These are phyloP conservation scores for Phytophthora citrophthora DNA, from an alignment of 352 stramenopile species.

Conservation along the genomic window DNA sequence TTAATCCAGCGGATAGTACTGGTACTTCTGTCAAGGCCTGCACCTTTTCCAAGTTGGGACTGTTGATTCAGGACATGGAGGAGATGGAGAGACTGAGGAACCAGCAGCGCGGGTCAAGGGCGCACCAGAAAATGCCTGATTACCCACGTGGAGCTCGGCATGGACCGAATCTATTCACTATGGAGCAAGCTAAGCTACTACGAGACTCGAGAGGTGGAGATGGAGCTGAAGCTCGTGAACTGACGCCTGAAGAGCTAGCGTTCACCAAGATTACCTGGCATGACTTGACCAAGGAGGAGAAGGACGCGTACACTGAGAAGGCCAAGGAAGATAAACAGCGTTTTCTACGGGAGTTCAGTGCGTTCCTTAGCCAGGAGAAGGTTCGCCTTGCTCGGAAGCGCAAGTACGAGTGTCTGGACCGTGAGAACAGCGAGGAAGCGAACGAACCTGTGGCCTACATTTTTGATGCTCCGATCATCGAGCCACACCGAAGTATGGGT, in stretches of 20 bases:
- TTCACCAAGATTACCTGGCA: conserved; percentile 50
- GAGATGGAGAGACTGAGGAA: conserved; percentile 60
- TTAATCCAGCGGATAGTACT: conserved; percentile 49
- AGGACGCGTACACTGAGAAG: conserved; percentile 53
- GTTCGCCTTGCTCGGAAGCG: conserved; percentile 48
- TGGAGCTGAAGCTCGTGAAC: conserved; percentile 13
- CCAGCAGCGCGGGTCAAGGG: conserved; percentile 57
- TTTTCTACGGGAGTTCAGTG: conserved; percentile 53
- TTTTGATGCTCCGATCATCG: conserved; percentile 77
- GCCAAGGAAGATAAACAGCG: conserved; percentile 55
- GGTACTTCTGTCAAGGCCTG: conserved; percentile 38
- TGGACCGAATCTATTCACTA: conserved; percentile 70
- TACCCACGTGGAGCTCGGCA: conserved; percentile 68
- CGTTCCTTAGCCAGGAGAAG: conserved; percentile 65
- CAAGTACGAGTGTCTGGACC: conserved; percentile 55
- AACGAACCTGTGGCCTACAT: conserved; percentile 75
- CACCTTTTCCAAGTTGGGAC: conserved; percentile 67
- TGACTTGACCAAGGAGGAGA: conserved; percentile 52
- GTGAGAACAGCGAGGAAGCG: conserved; percentile 19
- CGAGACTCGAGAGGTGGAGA: conserved; percentile 19
- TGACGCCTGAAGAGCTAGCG: conserved; percentile 36
- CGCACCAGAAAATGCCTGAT: conserved; percentile 52
- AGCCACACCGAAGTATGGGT: conserved; percentile 52
- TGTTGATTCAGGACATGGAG: conserved; percentile 78
- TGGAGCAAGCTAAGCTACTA: conserved; percentile 60